phyloP scores from a whole-genome alignment of 108 stramenopile genomes.

The Fragilariopsis cylindrus region DNA sequence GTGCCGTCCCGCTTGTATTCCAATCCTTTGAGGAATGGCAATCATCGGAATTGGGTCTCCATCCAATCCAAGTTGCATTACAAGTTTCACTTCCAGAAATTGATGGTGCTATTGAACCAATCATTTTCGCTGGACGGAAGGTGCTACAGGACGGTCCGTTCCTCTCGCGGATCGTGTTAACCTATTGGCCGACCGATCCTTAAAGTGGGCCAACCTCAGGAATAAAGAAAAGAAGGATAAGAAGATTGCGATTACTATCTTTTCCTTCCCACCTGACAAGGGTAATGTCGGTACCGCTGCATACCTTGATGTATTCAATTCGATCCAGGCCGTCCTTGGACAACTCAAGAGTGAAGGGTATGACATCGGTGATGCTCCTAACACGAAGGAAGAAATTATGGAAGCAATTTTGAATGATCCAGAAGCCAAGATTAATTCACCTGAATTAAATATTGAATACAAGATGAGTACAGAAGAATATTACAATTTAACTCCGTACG shows the following conservation, averaged over 20 bases:
- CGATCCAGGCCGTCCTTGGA: constrained; percentile 90
- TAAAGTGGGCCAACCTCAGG: constrained; percentile 89
- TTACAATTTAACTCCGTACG: constrained; percentile 93
- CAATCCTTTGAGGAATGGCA: constrained; percentile 99
- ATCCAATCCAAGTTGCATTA: constrained; percentile 96
- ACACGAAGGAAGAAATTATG: constrained; percentile 84
- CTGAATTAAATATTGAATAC: constrained; percentile 94
- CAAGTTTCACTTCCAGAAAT: constrained; percentile 97
- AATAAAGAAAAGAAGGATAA: constrained; percentile 88
- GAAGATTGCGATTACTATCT: constrained; percentile 97
- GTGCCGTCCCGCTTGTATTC: constrained; percentile 96
- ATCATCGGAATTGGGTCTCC: constrained; percentile 93
- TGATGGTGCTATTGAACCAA: constrained; percentile 97
- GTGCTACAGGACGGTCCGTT: constrained; percentile 93
- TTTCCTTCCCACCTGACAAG: constrained; percentile 98
- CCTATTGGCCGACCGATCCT: constrained; percentile 88
- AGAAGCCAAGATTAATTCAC: constrained; percentile 93
- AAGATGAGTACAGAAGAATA: constrained; percentile 96
- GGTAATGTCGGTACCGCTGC: constrained; percentile 98
- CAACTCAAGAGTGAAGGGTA: constrained; percentile 91
- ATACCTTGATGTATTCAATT: constrained; percentile 97
- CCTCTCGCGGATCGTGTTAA: constrained; percentile 95
- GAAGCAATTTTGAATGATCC: constrained; percentile 89
- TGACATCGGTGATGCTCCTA: constrained; percentile 87
- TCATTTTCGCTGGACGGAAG: constrained; percentile 97